Conservation (phyloP, 2,329 filamentous ascomycete genomes). For the Metarhizium brunneum region DNA sequence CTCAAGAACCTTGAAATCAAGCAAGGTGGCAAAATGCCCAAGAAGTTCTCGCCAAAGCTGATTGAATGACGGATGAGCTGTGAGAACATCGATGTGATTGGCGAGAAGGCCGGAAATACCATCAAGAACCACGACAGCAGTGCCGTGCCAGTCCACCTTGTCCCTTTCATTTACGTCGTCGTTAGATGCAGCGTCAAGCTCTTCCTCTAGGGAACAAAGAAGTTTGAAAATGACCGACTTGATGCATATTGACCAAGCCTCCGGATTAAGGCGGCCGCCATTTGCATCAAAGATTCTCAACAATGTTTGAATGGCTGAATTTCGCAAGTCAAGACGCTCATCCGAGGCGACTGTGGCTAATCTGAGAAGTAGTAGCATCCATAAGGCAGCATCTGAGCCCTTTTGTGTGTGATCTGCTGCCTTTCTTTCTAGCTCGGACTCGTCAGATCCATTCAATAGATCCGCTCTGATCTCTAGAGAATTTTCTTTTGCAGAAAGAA, state of each 20-base stretch:
- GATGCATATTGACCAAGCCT: slow-evolving; percentile 77
- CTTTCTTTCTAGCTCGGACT: slow-evolving; percentile 43
- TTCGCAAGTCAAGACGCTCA: slow-evolving; percentile 64
- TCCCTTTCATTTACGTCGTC: slow-evolving; percentile 30
- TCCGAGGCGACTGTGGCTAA: slow-evolving; percentile 65
- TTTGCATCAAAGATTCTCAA: slow-evolving; percentile 89
- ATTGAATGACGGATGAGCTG: slow-evolving; percentile 56
- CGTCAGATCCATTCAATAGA: slow-evolving; percentile 42
- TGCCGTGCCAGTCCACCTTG: slow-evolving; percentile 59
- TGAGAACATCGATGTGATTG: slow-evolving; percentile 66
- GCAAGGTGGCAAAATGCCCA: slow-evolving; percentile 53
- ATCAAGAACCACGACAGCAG: slow-evolving; percentile 62
- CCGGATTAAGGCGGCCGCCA: slow-evolving; percentile 66
- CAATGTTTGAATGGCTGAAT: slow-evolving; percentile 84
- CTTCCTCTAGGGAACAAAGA: slow-evolving; percentile 57
- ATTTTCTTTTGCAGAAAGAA: slow-evolving; percentile 54
- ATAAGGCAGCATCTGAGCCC: slow-evolving; percentile 61
- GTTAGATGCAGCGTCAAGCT: slow-evolving; percentile 33
- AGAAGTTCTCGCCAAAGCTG: slow-evolving; percentile 69
- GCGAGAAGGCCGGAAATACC: slow-evolving; percentile 66
- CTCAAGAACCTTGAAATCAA: slow-evolving; percentile 56
- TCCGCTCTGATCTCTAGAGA: slow-evolving; percentile 49
- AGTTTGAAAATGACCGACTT: slow-evolving; percentile 74
- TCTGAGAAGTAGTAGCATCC: slow-evolving; percentile 67
- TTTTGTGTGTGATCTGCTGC: slow-evolving; percentile 50